Percentiles rank a stretch among this genome's conserved stretches.
Conservation (phyloP, 1,139 yeast species). For the Taphrina betulina region DNA sequence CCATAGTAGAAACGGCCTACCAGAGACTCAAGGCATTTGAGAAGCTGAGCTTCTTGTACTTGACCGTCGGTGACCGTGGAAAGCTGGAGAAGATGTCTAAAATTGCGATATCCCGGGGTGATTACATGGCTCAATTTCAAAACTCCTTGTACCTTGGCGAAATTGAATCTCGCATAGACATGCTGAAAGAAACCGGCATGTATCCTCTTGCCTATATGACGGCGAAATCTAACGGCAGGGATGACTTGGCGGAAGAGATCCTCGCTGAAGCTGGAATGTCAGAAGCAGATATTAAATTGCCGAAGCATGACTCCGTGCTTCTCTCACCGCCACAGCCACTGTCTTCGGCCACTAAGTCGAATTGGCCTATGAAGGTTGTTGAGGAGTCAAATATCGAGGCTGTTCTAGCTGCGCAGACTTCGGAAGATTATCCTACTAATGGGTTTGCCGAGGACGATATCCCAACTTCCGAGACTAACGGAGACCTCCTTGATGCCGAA, state of each 20-base stretch:
- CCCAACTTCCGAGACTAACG: conserved; percentile 32
- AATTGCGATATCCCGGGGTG: conserved; percentile 88
- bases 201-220: conserved; percentile 88
- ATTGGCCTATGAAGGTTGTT: conserved; percentile 83
- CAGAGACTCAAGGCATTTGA: conserved; percentile 87
- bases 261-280: conserved; percentile 62
- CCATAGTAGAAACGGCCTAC: conserved; percentile 79
- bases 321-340: conserved; percentile 48
- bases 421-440: conserved; percentile 16
- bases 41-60: conserved; percentile 81
- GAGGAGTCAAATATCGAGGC: conserved; percentile 63
- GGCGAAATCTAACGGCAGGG: conserved; percentile 83
- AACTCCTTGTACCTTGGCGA: conserved; percentile 78
- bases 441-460: conserved; percentile 33
- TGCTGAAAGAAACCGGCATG: conserved; percentile 75
- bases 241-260: conserved; percentile 68
- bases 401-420: conserved; percentile 35
- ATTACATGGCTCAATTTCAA: conserved; percentile 74
- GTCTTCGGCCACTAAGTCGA: conserved; percentile 50
- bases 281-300: conserved; percentile 66
- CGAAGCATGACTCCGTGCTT: conserved; percentile 51
- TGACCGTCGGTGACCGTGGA: conserved; percentile 73
- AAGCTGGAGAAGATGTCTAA: conserved; percentile 80
- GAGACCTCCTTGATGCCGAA: conserved; percentile 40
- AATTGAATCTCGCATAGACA: conserved; percentile 69